These are phyloP conservation scores for Sporisorium graminicola DNA, from an alignment of 1,284 basidiomycete genomes.

Conservation along the genomic window DNA sequence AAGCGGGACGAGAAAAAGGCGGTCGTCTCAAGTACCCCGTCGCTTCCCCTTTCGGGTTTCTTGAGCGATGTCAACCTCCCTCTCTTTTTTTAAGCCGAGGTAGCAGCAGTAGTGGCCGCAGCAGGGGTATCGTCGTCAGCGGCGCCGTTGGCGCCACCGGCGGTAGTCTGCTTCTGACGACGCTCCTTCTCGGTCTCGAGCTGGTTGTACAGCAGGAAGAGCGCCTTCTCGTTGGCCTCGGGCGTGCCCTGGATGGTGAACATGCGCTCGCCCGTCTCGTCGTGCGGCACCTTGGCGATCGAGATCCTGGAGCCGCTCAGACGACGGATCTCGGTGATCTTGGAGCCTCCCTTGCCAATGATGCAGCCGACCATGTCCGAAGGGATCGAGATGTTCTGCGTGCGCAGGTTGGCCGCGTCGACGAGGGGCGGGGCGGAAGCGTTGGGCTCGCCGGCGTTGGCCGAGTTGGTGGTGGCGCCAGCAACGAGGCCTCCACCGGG, in stretches of 20 bases:
- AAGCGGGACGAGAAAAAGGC: too few relatives aligned
- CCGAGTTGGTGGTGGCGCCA: slow-evolving; percentile 53
- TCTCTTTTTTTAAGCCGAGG: slow-evolving; percentile 17
- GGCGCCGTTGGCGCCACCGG: slow-evolving; percentile 21
- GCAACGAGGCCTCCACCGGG: slow-evolving; percentile 64
- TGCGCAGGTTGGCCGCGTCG: slow-evolving; percentile 82
- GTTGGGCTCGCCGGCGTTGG: slow-evolving; percentile 62
- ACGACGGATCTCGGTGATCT: slow-evolving; percentile 98
- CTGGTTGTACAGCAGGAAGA: slow-evolving; percentile 92
- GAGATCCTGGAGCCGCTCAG: slow-evolving; percentile 96
- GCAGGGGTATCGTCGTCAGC: slow-evolving; percentile 50
- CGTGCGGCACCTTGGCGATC: slow-evolving; percentile 97
- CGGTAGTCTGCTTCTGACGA: slow-evolving; percentile 48
- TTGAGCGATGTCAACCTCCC: too few relatives aligned
- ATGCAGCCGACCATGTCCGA: slow-evolving; percentile 83
- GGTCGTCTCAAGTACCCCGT: too few relatives aligned
- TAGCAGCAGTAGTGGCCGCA: slow-evolving; percentile 20
- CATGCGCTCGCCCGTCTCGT: slow-evolving; percentile 98
- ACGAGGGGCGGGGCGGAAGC: slow-evolving; percentile 58
- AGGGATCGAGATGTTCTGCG: slow-evolving; percentile 98
- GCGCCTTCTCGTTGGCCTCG: slow-evolving; percentile 76
- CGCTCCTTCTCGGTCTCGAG: slow-evolving; percentile 66
- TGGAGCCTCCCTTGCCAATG: slow-evolving; percentile 90
- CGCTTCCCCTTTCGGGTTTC: background rate
- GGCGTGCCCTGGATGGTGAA: slow-evolving; percentile 98